phyloP scores from a whole-genome alignment of 2,329 filamentous ascomycete genomes.

The Epichloe baconii region DNA sequence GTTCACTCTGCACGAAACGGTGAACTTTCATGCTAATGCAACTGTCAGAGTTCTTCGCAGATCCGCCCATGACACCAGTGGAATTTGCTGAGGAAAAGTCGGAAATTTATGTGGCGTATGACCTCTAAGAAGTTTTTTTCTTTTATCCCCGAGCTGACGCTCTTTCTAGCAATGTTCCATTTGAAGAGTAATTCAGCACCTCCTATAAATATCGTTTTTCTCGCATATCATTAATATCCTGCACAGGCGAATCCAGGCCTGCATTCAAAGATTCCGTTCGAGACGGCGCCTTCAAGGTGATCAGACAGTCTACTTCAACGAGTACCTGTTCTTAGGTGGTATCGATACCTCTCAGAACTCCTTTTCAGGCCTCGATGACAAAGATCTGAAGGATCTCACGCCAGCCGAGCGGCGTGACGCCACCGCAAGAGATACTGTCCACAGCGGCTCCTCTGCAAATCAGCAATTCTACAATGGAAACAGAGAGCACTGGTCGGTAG shows the following conservation, averaged over 20 bases:
- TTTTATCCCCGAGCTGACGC: neutral
- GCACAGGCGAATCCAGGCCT: conserved; percentile 67
- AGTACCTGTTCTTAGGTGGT: conserved; percentile 74
- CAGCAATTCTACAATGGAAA: conserved; percentile 36
- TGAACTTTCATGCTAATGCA: neutral
- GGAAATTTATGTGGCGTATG: conserved; percentile 54
- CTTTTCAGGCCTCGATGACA: conserved; percentile 49
- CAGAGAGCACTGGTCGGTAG: conserved; percentile 55
- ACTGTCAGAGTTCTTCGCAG: conserved; percentile 54
- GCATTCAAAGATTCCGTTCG: conserved; percentile 67
- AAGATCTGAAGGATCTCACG: conserved; percentile 42
- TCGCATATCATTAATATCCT: neutral
- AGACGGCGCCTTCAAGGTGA: conserved; percentile 60
- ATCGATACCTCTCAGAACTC: conserved; percentile 44
- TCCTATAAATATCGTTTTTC: neutral
- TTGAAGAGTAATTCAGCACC: conserved; percentile 36
- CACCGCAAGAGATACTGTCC: conserved; percentile 48
- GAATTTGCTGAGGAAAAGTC: conserved; percentile 51
- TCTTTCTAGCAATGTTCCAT: conserved; percentile 22
- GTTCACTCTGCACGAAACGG: neutral
- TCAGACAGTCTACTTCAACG: conserved; percentile 54
- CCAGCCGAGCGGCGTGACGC: conserved; percentile 48
- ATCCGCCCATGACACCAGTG: conserved; percentile 61
- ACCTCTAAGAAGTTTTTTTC: conserved; percentile 8
- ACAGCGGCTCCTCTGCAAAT: conserved; percentile 29